phyloP scores from a whole-genome alignment of 352 stramenopile species.

The Blastocystis sp. region DNA sequence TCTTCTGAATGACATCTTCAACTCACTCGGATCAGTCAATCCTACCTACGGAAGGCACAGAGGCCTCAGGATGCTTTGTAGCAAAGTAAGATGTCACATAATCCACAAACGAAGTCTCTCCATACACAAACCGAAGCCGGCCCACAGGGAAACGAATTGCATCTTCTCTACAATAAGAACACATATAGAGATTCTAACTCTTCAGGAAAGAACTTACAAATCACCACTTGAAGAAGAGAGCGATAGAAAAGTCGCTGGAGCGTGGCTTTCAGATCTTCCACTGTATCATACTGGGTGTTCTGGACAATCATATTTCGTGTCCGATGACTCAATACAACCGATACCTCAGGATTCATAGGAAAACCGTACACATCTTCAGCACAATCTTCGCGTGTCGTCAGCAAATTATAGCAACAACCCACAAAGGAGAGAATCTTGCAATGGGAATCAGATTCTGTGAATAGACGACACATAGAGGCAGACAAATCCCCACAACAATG shows the following conservation, averaged over 20 bases:
- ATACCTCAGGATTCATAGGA: slow-evolving; percentile 1
- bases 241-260: slow-evolving; percentile 18
- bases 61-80: neutral
- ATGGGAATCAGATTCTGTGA: neutral
- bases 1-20: neutral
- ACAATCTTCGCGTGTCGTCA: neutral
- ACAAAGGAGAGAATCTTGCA: slow-evolving; percentile 45
- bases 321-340: neutral
- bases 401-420: slow-evolving; percentile 48
- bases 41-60: neutral
- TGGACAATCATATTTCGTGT: slow-evolving; percentile 21
- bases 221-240: slow-evolving; percentile 11
- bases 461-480: slow-evolving; percentile 55
- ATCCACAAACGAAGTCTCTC: neutral
- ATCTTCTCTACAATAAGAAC: slow-evolving; percentile 2
- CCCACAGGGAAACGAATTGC: slow-evolving; percentile 1
- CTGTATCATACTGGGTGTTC: slow-evolving; percentile 16
- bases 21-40: neutral
- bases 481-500: slow-evolving; percentile 53
- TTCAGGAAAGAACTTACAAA: slow-evolving; percentile 15
- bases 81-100: neutral
- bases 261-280: neutral
- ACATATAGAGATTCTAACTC: neutral
- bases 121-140: neutral
- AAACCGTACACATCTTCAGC: neutral